phyloP scores from a whole-genome alignment of 2,329 filamentous ascomycete species.

The Cordyceps tenuipes region DNA sequence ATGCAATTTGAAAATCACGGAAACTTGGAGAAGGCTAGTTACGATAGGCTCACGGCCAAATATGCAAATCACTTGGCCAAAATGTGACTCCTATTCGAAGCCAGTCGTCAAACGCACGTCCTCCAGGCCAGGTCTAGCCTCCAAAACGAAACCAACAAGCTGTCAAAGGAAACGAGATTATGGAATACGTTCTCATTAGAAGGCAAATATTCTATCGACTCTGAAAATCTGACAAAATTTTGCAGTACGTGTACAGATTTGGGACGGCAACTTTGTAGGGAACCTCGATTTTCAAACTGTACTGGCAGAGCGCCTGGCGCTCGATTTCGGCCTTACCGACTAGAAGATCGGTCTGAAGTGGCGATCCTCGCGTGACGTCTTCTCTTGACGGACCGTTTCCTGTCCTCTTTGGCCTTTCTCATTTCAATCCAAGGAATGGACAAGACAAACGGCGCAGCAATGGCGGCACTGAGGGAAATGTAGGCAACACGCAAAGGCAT shows the following conservation, averaged over 20 bases:
- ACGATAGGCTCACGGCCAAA: too few relatives aligned
- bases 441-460: constrained; percentile 36
- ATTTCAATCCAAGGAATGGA: constrained; percentile 14
- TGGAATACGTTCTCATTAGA: not conserved
- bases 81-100: not conserved
- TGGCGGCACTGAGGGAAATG: constrained; percentile 43
- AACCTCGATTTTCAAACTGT: not conserved
- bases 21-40: too few relatives aligned
- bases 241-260: not conserved
- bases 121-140: not conserved
- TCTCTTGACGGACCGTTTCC: not conserved
- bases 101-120: not conserved
- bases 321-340: not conserved
- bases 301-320: not conserved
- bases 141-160: not conserved
- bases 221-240: not conserved
- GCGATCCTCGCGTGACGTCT: not conserved
- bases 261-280: not conserved
- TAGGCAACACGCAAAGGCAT: constrained; percentile 43
- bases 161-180: not conserved
- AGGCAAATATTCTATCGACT: not conserved
- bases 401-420: not conserved
- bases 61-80: too few relatives aligned
- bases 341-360: not conserved
- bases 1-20: not conserved